Conservation (phyloP, 495 filamentous ascomycete genomes). For the Arthonia radiata region DNA sequence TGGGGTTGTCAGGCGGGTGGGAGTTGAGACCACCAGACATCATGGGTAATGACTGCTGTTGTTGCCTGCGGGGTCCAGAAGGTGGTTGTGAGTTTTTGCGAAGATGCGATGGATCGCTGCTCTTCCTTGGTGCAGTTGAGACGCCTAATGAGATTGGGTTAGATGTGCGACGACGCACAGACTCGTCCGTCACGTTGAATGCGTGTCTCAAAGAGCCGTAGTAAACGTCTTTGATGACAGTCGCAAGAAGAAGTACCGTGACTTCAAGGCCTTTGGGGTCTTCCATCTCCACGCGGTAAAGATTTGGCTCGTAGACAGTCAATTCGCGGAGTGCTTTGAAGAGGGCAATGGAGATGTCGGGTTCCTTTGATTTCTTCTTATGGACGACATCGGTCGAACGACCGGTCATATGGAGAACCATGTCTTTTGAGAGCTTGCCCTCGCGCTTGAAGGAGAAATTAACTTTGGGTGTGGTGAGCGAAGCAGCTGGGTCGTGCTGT, state of each 20-base stretch:
- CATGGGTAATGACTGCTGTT: not conserved
- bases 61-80: conserved; percentile 4
- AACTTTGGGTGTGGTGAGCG: conserved; percentile 50
- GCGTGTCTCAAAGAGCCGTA: conserved; percentile 38
- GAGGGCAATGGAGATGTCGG: conserved; percentile 76
- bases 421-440: conserved; percentile 58
- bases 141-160: no score
- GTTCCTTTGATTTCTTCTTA: conserved; percentile 51
- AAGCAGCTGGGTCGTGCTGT: conserved; percentile 37
- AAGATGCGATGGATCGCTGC: no score
- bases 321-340: conserved; percentile 44
- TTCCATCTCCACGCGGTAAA: conserved; percentile 74
- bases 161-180: no score
- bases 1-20: not conserved
- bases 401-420: conserved; percentile 59
- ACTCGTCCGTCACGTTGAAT: conserved; percentile 55
- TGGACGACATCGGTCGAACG: conserved; percentile 36
- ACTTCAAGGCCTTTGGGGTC: conserved; percentile 87
- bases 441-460: conserved; percentile 84
- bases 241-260: conserved; percentile 55
- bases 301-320: conserved; percentile 79
- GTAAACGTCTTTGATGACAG: conserved; percentile 72
- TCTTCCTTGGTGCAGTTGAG: no score
- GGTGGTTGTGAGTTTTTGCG: no score
- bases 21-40: not conserved